phyloP scores from a whole-genome alignment of 2,329 filamentous ascomycete species.

The Daldinia sp. region DNA sequence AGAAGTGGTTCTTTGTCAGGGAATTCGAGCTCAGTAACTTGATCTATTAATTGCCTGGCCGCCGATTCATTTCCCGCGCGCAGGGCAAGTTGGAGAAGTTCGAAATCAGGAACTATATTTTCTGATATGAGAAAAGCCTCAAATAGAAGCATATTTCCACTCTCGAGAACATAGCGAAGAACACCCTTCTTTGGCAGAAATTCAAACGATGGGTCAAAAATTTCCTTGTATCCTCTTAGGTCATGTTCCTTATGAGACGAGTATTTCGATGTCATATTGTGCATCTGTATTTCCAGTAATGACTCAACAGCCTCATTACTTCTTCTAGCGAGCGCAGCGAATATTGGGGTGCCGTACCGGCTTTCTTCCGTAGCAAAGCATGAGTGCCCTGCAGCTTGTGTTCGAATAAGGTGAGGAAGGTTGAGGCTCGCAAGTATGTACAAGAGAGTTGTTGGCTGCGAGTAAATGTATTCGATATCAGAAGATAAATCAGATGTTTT shows the following conservation, averaged over 20 bases:
- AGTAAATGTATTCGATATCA: too few relatives aligned
- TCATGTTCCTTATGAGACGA: not conserved
- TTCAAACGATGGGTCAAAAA: too few relatives aligned
- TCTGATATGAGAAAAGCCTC: not conserved
- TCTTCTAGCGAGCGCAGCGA: not conserved
- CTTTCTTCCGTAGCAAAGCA: not conserved
- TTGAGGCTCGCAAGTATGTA: not conserved
- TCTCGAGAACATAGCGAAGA: too few relatives aligned
- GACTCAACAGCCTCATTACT: not conserved
- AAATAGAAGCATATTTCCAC: too few relatives aligned
- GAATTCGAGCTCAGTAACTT: too few relatives aligned
- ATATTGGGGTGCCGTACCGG: not conserved
- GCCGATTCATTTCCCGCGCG: not conserved
- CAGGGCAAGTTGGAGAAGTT: not conserved
- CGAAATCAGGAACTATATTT: not conserved
- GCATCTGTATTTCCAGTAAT: not conserved
- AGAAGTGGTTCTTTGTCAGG: not conserved
- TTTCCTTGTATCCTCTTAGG: too few relatives aligned
- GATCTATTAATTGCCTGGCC: not conserved
- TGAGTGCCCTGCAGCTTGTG: not conserved
- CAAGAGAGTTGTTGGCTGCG: not conserved
- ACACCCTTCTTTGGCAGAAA: too few relatives aligned
- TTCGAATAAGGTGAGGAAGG: not conserved
- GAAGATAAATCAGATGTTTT: too few relatives aligned
- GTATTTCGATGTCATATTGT: not conserved